Conservation (phyloP, 2,329 filamentous ascomycete genomes). For the Pseudocercospora ulei region DNA sequence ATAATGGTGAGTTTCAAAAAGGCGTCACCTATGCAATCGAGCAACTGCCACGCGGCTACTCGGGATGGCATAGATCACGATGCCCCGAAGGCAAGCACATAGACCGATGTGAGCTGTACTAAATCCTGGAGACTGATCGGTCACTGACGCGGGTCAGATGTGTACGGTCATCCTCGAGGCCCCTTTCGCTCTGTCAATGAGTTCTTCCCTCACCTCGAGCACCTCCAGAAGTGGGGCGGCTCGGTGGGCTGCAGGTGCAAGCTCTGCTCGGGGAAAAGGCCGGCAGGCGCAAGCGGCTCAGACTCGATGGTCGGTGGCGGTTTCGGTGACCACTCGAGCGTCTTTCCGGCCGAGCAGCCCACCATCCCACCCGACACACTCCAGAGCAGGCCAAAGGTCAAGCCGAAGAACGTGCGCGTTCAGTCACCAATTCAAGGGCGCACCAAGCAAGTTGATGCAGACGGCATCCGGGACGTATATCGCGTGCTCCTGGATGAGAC, state of each 20-base stretch:
- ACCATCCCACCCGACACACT: neutral
- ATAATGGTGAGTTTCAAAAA: conserved; percentile 11
- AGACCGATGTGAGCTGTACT: conserved; percentile 41
- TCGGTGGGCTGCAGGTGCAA: conserved; percentile 44
- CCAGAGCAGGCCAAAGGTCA: conserved; percentile 5
- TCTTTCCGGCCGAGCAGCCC: conserved; percentile 10
- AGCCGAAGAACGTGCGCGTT: conserved; percentile 1
- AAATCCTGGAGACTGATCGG: neutral
- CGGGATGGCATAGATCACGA: conserved; percentile 40
- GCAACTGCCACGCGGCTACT: conserved; percentile 47
- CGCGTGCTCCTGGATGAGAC: conserved; percentile 44
- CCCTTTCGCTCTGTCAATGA: conserved; percentile 47
- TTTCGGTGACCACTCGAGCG: conserved; percentile 13
- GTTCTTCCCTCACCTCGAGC: conserved; percentile 50
- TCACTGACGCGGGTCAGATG: conserved; percentile 24
- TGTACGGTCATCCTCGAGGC: conserved; percentile 49
- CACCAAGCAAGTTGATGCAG: conserved; percentile 37
- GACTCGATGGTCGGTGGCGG: conserved; percentile 17
- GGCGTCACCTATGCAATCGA: conserved; percentile 43
- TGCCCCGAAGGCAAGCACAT: conserved; percentile 30
- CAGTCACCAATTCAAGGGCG: conserved; percentile 12
- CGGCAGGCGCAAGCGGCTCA: conserved; percentile 12
- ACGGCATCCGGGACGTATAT: conserved; percentile 48
- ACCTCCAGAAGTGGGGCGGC: conserved; percentile 44
- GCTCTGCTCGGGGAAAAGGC: conserved; percentile 36